Conservation (phyloP, 2,329 filamentous ascomycete species). For the Gliomastix tumulicola region DNA sequence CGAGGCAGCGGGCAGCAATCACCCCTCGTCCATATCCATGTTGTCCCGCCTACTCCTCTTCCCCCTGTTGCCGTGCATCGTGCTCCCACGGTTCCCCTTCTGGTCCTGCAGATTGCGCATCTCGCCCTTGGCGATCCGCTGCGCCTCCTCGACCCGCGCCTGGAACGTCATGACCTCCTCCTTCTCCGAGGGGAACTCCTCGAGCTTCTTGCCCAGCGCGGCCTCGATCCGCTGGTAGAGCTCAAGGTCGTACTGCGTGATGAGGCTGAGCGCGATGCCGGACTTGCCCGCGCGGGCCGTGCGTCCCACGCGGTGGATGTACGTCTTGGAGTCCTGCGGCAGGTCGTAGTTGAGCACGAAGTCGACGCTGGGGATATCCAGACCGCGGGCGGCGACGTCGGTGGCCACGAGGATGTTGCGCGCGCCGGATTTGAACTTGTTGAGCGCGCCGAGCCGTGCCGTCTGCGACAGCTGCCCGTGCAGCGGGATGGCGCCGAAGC, state of each 20-base stretch:
- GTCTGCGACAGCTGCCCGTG: conserved; percentile 90
- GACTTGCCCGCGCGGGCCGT: conserved; percentile 83
- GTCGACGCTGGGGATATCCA: conserved; percentile 90
- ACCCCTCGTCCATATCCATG: conserved; percentile 74
- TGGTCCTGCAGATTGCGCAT: conserved; percentile 76
- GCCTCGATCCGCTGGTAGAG: conserved; percentile 76
- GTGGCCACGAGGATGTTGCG: conserved; percentile 86
- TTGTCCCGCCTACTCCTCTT: conserved; percentile 44
- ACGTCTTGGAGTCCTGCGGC: conserved; percentile 80
- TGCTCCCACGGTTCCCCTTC: conserved; percentile 45
- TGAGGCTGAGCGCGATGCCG: conserved; percentile 71
- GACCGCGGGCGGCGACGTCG: conserved; percentile 85
- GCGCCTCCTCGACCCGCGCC: conserved; percentile 72
- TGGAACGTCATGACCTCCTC: conserved; percentile 83
- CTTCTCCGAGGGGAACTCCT: conserved; percentile 62
- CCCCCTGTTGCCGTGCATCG: conserved; percentile 33
- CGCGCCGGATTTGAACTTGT: conserved; percentile 79
- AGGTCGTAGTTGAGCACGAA: conserved; percentile 82
- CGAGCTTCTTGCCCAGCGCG: conserved; percentile 70
- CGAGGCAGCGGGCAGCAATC: background rate
- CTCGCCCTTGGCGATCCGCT: conserved; percentile 69
- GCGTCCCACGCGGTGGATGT: conserved; percentile 82
- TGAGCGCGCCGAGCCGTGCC: conserved; percentile 76
- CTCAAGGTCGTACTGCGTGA: conserved; percentile 84
- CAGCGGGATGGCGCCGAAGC: conserved; percentile 84